Base-by-base conservation (phyloP, 352 stramenopile genomes). In the Pythium guiyangense region DNA sequence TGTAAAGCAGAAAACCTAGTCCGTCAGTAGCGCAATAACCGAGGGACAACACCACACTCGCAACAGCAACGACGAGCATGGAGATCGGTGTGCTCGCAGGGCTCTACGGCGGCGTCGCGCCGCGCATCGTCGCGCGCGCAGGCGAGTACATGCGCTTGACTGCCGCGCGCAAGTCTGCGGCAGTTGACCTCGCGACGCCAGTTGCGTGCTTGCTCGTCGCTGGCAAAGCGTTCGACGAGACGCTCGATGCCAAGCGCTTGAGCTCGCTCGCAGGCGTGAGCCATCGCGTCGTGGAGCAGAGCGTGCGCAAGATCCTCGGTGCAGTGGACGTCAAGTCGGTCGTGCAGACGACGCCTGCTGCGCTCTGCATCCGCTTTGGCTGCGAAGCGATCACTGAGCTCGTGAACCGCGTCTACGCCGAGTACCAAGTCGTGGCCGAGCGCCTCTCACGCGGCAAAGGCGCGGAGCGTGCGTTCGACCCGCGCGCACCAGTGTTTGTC, bases 291-390 rank as follows among this genome's bases (percentile, higher is more conserved):
- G 59, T 90, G 20, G 71, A 79, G 37, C 64, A 79, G 54, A 71
- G 37, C 6, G 64, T 83, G 53, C 73, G 70, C 49, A 83, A 84
- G 37, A 70, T 90, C 46, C 45, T 83, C 17, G 63, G 79, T 50
- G 70, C 70, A 3, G 72, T 90, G 34, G 71, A 72, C 49, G 68
- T 77, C 22, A 61, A 63, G 17, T 70, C 70, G 3, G 66, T 84
- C 11, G 62, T 87, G 9, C 67, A 79, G 57, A 71, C 71, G 26
- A 79, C 75, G 3, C 71, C 78, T 4, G 60, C 73, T 6, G 73
- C 77, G 9, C 64, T 92, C 9, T 92, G 81, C 48, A 85, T 92
- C 58, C 80, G 84, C 26, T 85, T 88, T 37, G 81, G 81, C 45
- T 92, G 81, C 42, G 74, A 83, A 40, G 67, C 61, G 18, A 78